These are phyloP conservation scores for Dictyostelium citrinum DNA, from an alignment of 78 protist genomes.

Conservation along the genomic window DNA sequence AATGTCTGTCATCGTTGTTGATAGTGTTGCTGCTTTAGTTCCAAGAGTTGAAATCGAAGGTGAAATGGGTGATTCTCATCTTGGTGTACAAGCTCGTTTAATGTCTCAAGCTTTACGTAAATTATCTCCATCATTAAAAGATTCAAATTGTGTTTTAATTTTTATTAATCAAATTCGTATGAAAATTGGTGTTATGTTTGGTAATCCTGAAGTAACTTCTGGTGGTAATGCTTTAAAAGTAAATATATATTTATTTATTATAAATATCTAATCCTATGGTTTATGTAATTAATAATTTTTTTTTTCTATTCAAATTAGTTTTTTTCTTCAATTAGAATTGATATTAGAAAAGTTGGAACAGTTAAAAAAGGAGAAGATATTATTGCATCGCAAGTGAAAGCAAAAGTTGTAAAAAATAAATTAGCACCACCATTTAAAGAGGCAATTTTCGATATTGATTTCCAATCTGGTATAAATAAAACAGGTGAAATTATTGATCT, in stretches of 20 bases:
- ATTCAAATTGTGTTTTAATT: slow-evolving; percentile 64
- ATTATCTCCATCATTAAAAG: slow-evolving; percentile 70
- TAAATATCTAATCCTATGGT: too few species aligned
- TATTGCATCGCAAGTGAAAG: slow-evolving; percentile 50
- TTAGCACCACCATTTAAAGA: slow-evolving; percentile 83
- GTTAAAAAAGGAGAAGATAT: slow-evolving; percentile 78
- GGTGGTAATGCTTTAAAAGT: slow-evolving; percentile 86
- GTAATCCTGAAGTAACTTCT: slow-evolving; percentile 82
- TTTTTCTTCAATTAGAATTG: slow-evolving; percentile 67
- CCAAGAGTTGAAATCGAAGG: slow-evolving; percentile 85
- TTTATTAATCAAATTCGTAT: slow-evolving; percentile 84
- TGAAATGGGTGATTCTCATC: slow-evolving; percentile 83
- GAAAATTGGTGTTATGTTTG: slow-evolving; percentile 89
- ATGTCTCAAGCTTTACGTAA: slow-evolving; percentile 86
- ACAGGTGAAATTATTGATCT: slow-evolving; percentile 81
- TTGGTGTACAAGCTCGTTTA: slow-evolving; percentile 84
- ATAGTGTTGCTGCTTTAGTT: slow-evolving; percentile 85
- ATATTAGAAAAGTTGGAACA: slow-evolving; percentile 69
- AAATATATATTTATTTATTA: neutral
- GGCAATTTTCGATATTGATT: slow-evolving; percentile 85
- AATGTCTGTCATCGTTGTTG: slow-evolving; percentile 79
- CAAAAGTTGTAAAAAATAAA: slow-evolving; percentile 82
- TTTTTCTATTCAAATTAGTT: neutral
- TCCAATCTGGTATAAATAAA: slow-evolving; percentile 64
- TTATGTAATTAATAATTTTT: too few species aligned